Evolutionary conservation across 495 filamentous ascomycete species (phyloP).

Genomic region (Evansstolkia leycettana): DNA sequence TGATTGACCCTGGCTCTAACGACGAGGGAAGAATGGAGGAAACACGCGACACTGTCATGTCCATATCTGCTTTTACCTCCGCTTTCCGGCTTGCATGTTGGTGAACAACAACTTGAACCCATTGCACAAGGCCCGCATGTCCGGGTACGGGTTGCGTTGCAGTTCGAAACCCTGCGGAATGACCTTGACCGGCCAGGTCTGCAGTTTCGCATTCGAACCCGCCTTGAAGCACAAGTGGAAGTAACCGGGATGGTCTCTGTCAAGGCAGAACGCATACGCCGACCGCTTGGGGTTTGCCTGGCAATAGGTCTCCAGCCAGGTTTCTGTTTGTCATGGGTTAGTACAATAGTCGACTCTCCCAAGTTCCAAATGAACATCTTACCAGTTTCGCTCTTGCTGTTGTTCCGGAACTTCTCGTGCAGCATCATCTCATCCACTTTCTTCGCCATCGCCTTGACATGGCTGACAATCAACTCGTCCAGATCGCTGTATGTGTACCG

Average conservation of each 20-base stretch:
- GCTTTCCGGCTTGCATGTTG: constrained; percentile 36
- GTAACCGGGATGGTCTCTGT: constrained; percentile 84
- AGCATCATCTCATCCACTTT: constrained; percentile 95
- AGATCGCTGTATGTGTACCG: constrained; percentile 89
- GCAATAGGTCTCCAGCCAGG: constrained; percentile 90
- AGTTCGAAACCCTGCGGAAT: constrained; percentile 85
- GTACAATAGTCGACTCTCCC: neutral
- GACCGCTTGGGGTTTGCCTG: constrained; percentile 91
- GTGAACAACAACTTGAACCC: constrained; percentile 58
- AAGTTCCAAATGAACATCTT: constrained; percentile 35
- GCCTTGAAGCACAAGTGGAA: constrained; percentile 95
- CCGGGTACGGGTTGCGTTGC: constrained; percentile 73
- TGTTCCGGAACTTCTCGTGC: constrained; percentile 80
- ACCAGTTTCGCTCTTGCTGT: constrained; percentile 75
- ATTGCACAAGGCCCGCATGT: constrained; percentile 90
- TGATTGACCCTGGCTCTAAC: too few species aligned
- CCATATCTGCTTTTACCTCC: constrained; percentile 15
- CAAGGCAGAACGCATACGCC: constrained; percentile 88
- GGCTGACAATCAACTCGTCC: constrained; percentile 92
- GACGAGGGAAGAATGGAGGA: too few species aligned
- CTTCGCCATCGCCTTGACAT: constrained; percentile 93
- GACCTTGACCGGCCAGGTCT: constrained; percentile 80
- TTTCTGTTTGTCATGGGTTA: constrained; percentile 46
- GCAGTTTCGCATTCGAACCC: constrained; percentile 53
- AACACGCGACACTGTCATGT: too few species aligned